Evolutionary conservation across 2,329 filamentous ascomycete species (phyloP), one percentile per base, ranked within the genome.

Genomic region (Beauveria medogensis): DNA sequence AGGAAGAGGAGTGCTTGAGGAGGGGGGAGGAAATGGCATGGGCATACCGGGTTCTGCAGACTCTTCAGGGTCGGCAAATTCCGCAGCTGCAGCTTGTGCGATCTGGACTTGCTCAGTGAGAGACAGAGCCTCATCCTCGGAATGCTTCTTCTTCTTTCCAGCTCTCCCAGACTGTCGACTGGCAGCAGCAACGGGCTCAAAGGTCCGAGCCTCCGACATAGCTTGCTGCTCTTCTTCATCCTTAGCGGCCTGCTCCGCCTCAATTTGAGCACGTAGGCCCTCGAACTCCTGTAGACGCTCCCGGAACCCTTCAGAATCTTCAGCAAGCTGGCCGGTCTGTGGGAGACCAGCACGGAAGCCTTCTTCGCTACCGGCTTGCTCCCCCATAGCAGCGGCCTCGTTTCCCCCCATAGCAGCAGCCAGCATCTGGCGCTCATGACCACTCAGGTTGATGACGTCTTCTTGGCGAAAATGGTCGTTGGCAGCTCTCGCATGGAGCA

Each of bases 271-370:
- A 66, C 90, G 84, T 55, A 94, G 76, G 34, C 88, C 84, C 67
- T 95, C 85, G 70, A 97, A 97, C 70, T 97, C 88, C 66, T 89
- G 85, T 22, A 97, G 80, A 51, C 92, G 87, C 52, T 91, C 89
- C 63, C 80, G 80, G 66, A 85, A 87, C 0, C 84, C 85, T 66
- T 86, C 80, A 0, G 75, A 65, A 63, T 88, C 85, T 62, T 79
- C 75, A 59, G 75, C 70, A 6, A 85, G 77, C 61, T 83, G 77
- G 43, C 79, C 77, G 1, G 77, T 74, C 26, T 73, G 72, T 1
- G 82, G 83, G 5, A 85, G 74, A 46, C 79, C 78, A 64, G 74
- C 72, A 30, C 78, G 78, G 72, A 71, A 26, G 63, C 66, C n/a
- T 77, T 75, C 41, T 75, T 72, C 16, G 67, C 63, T 34, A 73